A percentile compares a stretch with the other conserved stretches of the same genome.
Evolutionary conservation across 1,284 basidiomycete genomes (phyloP).

Genomic region (Apiotrichum sp.): DNA sequence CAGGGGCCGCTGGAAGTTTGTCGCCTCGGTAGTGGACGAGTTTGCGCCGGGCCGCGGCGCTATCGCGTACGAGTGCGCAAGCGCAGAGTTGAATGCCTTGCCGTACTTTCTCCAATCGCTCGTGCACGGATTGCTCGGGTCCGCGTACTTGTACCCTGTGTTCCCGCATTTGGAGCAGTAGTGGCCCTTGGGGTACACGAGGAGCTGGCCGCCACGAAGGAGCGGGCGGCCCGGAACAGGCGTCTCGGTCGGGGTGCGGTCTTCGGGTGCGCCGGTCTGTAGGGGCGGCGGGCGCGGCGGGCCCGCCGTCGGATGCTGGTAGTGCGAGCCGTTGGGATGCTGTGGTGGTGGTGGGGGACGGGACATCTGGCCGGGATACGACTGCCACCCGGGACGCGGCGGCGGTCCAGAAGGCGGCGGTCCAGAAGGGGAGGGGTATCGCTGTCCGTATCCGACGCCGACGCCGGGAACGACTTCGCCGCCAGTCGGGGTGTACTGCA

Average conservation of each 20-base stretch:
- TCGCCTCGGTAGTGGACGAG: slow-evolving; percentile 21
- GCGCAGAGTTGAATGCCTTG: slow-evolving; percentile 37
- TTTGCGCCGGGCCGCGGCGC: slow-evolving; percentile 20
- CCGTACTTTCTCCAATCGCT: slow-evolving; percentile 45
- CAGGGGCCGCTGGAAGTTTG: slow-evolving; percentile 40
- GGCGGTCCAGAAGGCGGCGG: too few species aligned
- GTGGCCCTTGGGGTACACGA: slow-evolving; percentile 42
- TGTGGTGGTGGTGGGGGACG: slow-evolving; percentile 18
- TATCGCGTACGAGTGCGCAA: slow-evolving; percentile 36
- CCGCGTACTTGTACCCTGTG: slow-evolving; percentile 43
- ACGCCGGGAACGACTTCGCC: slow-evolving; percentile 30
- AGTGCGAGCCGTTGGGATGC: slow-evolving; percentile 3
- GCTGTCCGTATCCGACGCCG: slow-evolving; percentile 28
- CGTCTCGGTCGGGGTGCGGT: slow-evolving; percentile 31
- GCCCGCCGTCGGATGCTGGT: background rate
- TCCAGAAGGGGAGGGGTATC: too few species aligned
- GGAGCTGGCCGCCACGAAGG: slow-evolving; percentile 33
- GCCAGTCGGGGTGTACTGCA: slow-evolving; percentile 12
- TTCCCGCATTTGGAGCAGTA: slow-evolving; percentile 42
- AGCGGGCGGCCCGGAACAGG: slow-evolving; percentile 43
- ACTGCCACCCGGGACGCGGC: background rate
- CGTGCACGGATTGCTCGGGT: slow-evolving; percentile 35
- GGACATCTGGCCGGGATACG: background rate
- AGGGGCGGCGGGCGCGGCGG: background rate
- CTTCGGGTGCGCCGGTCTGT: background rate